A percentile compares a stretch with the other conserved stretches of the same genome.
These are phyloP conservation scores for Capsicum baccatum DNA, from an alignment of 257 asterid genomes.

Conservation along the genomic window DNA sequence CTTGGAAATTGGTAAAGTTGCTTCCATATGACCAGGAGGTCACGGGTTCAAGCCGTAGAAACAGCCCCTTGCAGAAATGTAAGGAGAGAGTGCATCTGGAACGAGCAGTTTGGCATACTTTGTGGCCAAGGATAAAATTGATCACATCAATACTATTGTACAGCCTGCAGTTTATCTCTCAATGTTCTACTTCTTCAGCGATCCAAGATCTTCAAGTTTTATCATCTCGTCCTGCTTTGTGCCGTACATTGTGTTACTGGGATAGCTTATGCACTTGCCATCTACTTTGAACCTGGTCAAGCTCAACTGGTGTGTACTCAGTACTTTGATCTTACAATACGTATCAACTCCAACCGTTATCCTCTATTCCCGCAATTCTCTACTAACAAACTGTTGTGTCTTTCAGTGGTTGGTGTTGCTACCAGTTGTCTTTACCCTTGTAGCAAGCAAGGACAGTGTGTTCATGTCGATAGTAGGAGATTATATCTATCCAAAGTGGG, in stretches of 20 bases:
- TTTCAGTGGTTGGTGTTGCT: slow-evolving; percentile 84
- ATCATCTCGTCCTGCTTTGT: too few relatives aligned
- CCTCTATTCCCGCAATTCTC: slow-evolving; percentile 12
- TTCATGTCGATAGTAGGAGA: slow-evolving; percentile 53
- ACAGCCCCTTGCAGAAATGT: too few relatives aligned
- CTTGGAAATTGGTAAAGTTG: background rate
- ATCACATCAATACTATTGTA: slow-evolving; percentile 78
- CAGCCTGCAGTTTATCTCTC: slow-evolving; percentile 94
- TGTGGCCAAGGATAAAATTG: slow-evolving; percentile 86
- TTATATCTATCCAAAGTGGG: slow-evolving; percentile 85
- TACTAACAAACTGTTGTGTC: slow-evolving; percentile 19
- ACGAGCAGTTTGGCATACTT: slow-evolving; percentile 98
- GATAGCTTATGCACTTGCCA: too few relatives aligned
- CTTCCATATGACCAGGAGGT: too few relatives aligned
- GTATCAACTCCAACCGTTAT: background rate
- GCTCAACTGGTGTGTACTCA: too few relatives aligned
- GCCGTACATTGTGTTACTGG: too few relatives aligned
- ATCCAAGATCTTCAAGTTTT: slow-evolving; percentile 75
- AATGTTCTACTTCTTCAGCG: slow-evolving; percentile 98
- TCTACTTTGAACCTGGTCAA: too few relatives aligned
- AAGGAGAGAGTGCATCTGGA: slow-evolving; percentile 87
- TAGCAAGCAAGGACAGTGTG: slow-evolving; percentile 65
- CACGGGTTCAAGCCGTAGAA: too few relatives aligned
- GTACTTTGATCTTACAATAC: background rate
- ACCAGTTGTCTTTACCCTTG: slow-evolving; percentile 86